Percentiles rank a stretch among this genome's conserved stretches.
phyloP scores from a whole-genome alignment of 768 basidiomycete genomes.

The Psilocybe azurescens region DNA sequence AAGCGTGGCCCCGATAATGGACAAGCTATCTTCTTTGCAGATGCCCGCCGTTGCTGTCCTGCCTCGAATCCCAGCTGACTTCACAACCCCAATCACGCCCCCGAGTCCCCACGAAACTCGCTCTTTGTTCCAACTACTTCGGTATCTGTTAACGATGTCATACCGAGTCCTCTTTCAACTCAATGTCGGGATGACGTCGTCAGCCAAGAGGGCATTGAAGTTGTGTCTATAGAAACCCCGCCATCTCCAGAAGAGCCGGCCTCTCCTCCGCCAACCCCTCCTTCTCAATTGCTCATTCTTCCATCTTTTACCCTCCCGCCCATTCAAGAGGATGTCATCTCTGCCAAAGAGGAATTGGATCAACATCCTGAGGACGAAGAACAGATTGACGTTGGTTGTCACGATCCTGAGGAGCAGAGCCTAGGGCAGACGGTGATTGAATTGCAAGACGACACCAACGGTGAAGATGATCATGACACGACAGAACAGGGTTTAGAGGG shows the following conservation, averaged over 20 bases:
- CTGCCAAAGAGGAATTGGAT: not conserved
- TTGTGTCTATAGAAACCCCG: not conserved
- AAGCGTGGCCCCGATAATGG: constrained; percentile 4
- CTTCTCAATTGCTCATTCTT: constrained; percentile 19
- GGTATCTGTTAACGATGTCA: constrained; percentile 11
- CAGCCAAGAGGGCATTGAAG: not conserved
- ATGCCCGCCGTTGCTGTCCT: constrained; percentile 26
- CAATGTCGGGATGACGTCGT: not conserved
- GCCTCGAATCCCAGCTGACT: constrained; percentile 24
- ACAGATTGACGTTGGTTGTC: not conserved
- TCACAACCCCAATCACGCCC: constrained; percentile 40
- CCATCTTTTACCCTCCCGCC: constrained; percentile 6
- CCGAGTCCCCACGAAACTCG: constrained; percentile 37
- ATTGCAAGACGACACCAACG: not conserved
- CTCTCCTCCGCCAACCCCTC: constrained; percentile 26
- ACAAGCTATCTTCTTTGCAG: constrained; percentile 16
- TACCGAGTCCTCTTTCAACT: constrained; percentile 14
- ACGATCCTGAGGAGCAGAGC: not conserved
- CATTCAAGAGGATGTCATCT: constrained; percentile 6
- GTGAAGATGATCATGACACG: too few species aligned
- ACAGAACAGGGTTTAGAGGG: not conserved
- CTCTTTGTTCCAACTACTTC: constrained; percentile 17
- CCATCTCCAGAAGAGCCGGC: constrained; percentile 18
- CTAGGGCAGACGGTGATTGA: not conserved
- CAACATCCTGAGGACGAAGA: not conserved